Evolutionary conservation across 2,329 filamentous ascomycete genomes (phyloP).

Genomic region (Chalaropsis ovoidea): DNA sequence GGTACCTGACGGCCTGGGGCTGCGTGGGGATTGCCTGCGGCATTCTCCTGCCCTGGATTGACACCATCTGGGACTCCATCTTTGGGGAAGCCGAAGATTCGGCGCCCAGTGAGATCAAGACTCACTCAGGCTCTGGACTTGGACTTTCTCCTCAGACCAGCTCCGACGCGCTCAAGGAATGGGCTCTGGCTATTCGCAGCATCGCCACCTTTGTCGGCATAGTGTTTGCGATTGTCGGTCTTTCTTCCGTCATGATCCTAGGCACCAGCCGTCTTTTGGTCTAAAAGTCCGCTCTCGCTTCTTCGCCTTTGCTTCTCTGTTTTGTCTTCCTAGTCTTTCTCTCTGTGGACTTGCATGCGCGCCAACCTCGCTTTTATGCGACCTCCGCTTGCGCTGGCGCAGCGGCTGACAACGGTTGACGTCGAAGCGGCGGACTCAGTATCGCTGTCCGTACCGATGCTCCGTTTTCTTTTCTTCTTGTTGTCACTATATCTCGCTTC

Average conservation of each 20-base stretch:
- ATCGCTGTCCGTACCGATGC: background rate
- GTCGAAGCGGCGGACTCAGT: background rate
- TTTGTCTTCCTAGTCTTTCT: background rate
- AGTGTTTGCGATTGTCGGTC: constrained; percentile 59
- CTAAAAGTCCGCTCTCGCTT: background rate
- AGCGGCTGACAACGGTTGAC: background rate
- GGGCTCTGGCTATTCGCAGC: constrained; percentile 54
- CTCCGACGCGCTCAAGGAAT: constrained; percentile 49
- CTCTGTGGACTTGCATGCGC: background rate
- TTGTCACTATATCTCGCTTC: background rate
- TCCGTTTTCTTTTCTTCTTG: background rate
- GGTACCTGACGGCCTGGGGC: constrained; percentile 74
- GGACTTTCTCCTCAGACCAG: constrained; percentile 24
- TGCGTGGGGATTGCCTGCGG: constrained; percentile 67
- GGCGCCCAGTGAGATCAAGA: constrained; percentile 30
- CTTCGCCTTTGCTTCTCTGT: constrained; percentile 65
- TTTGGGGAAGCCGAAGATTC: constrained; percentile 34
- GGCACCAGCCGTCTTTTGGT: background rate
- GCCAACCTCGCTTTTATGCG: background rate
- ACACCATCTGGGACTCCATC: constrained; percentile 58
- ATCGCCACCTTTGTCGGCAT: constrained; percentile 53
- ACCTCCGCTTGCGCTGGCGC: background rate
- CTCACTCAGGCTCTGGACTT: background rate
- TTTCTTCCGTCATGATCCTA: background rate
- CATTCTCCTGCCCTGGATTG: constrained; percentile 72